A percentile compares a stretch with the other conserved stretches of the same genome.
Conservation (phyloP, 2,329 filamentous ascomycete species). For the Malbranchea zuffiana region DNA sequence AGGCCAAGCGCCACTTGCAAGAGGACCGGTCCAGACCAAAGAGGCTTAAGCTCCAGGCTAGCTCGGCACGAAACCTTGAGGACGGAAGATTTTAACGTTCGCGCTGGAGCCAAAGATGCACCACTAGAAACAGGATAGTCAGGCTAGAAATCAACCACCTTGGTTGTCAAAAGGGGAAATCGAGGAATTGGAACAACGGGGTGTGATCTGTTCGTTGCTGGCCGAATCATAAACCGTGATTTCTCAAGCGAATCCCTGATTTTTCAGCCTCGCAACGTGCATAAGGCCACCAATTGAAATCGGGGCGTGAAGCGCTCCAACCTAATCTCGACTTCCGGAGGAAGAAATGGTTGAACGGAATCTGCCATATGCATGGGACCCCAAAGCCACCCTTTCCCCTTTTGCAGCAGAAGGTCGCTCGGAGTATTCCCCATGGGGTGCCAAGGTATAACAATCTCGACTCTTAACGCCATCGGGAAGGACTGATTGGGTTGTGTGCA, state of each 20-base stretch:
- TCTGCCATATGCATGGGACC: no score
- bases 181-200: constrained; percentile 1
- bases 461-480: no score
- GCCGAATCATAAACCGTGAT: constrained; percentile 8
- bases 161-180: not conserved
- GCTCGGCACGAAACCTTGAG: not conserved
- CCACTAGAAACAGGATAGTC: constrained; percentile 11
- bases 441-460: no score
- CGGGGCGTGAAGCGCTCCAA: no score
- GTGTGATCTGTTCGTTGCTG: constrained; percentile 9
- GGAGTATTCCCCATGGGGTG: no score
- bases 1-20: constrained; percentile 6
- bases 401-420: no score
- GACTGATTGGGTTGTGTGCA: no score
- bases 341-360: no score
- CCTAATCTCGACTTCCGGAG: no score
- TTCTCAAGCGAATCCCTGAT: constrained; percentile 1
- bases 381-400: no score
- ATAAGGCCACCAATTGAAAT: constrained; percentile 9
- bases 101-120: no score
- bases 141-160: constrained; percentile 7
- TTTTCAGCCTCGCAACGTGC: constrained; percentile 1
- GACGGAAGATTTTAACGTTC: no score
- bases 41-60: not conserved
- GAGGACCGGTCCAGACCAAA: not conserved